Base-by-base conservation (phyloP, 345 rosid species). In the Ceriops zippeliana region DNA sequence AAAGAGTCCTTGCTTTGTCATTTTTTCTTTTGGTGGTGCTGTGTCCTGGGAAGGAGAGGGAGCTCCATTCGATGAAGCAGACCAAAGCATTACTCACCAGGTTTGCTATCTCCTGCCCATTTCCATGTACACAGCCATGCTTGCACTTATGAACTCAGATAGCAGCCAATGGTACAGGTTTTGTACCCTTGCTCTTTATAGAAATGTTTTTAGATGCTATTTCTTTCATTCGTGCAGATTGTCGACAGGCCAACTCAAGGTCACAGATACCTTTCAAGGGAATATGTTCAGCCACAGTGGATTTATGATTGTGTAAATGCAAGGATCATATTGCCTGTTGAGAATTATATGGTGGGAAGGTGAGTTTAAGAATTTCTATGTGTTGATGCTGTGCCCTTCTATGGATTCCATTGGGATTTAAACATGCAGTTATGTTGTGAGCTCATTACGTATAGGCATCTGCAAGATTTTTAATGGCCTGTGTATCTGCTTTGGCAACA, bases 21-120 rank as follows among this genome's bases (percentile, higher is more conserved):
- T 93, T 76, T 92, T 95, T 78, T 87, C 99, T 74, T 93, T 91
- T 79, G 98, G 99, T 24, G 99, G 99, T 61, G 69, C 72, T 70
- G 96, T 91, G 68, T 91, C 99, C 71, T 91, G 99, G 99, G 97
- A 89, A 62, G 96, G 99, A 58, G 96, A 88, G 65, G 99, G 87
- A 21, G 96, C 97, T 27, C 97, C 97, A 9, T 93, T 85, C 52
- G 68, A 63, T 54, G 96, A 91, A 73, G 76, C 84, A 72, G 96
- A 93, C 74, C 89, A 86, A 72, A 85, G 87, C 83, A 91, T 91
- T 58, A 88, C 97, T 74, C 86, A 91, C 80, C 99, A 91, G 91
- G 99, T 93, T 79, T 68, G 80, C 75, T 66, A 20, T 31, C 62
- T 59, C 58, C 49, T 11, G 17, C 15, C 17, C 49, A 42, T 42